phyloP scores from a whole-genome alignment of 208 protist species.

The Trypanosoma congolense region DNA sequence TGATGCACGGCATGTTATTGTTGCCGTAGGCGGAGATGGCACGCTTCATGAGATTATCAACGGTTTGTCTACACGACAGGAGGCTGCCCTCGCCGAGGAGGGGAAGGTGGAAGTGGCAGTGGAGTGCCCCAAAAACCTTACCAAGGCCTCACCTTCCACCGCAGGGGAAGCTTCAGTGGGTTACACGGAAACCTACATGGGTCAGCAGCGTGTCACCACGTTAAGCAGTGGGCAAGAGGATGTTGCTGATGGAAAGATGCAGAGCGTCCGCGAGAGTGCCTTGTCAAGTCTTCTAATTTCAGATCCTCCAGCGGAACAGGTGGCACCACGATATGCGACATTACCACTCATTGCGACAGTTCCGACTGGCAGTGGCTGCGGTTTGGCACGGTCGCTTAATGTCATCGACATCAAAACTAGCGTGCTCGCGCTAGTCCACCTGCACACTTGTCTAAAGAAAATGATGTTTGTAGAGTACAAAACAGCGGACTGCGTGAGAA shows the following conservation, averaged over 20 bases:
- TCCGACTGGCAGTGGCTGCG: slow-evolving; percentile 76
- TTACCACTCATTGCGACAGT: slow-evolving; percentile 74
- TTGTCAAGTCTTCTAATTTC: too few relatives aligned
- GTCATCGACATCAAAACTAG: slow-evolving; percentile 37
- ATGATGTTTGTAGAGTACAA: slow-evolving; percentile 57
- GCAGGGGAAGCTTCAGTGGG: too few relatives aligned
- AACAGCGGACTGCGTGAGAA: slow-evolving; percentile 23
- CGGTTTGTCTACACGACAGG: slow-evolving; percentile 59
- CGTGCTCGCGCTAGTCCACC: slow-evolving; percentile 66
- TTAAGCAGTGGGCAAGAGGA: too few relatives aligned
- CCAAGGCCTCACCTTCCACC: too few relatives aligned
- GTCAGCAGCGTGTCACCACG: too few relatives aligned
- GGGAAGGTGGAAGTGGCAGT: too few relatives aligned
- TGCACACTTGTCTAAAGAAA: slow-evolving; percentile 49
- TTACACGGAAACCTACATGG: too few relatives aligned
- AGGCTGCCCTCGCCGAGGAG: too few relatives aligned
- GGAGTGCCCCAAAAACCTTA: too few relatives aligned
- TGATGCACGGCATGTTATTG: slow-evolving; percentile 43
- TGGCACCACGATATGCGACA: neutral
- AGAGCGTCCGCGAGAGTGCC: too few relatives aligned
- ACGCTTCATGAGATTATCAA: slow-evolving; percentile 83
- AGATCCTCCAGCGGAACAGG: neutral
- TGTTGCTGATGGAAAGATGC: too few relatives aligned
- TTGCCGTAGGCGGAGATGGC: slow-evolving; percentile 71
- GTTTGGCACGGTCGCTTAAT: slow-evolving; percentile 74